These are phyloP conservation scores for Letharia columbiana DNA, from an alignment of 495 filamentous ascomycete species.

Conservation along the genomic window DNA sequence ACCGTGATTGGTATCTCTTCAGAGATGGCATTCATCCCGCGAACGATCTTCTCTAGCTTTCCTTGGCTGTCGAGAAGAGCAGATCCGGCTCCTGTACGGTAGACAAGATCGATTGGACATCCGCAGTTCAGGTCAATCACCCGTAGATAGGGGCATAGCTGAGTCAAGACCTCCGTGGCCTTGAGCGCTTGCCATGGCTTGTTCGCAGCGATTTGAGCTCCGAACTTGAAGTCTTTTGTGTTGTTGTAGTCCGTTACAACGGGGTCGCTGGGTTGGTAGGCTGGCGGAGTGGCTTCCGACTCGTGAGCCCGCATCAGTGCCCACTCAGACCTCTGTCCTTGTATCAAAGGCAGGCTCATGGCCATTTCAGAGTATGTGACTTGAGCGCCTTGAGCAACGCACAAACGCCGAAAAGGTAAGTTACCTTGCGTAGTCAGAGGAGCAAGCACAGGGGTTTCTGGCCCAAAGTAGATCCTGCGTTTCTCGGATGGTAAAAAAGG, in stretches of 20 bases:
- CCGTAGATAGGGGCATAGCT: conserved; percentile 68
- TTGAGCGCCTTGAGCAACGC: conserved; percentile 78
- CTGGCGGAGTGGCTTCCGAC: conserved; percentile 63
- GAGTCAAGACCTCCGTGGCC: conserved; percentile 69
- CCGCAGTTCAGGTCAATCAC: conserved; percentile 94
- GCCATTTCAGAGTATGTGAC: conserved; percentile 98
- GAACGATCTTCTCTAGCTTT: conserved; percentile 83
- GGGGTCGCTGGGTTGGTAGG: conserved; percentile 32
- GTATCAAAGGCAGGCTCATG: conserved; percentile 81
- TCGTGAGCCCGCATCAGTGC: conserved; percentile 85
- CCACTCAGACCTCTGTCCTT: conserved; percentile 88
- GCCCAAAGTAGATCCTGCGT: conserved; percentile 81
- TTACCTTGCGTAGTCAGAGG: conserved; percentile 95
- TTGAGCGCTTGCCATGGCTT: conserved; percentile 83
- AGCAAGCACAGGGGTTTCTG: conserved; percentile 83
- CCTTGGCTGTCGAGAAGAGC: conserved; percentile 75
- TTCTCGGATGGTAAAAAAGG: conserved; percentile 89
- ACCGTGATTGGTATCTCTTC: conserved; percentile 80
- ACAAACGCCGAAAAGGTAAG: conserved; percentile 89
- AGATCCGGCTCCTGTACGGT: conserved; percentile 78
- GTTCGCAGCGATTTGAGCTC: conserved; percentile 82
- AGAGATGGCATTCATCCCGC: conserved; percentile 90
- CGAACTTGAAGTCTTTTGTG: conserved; percentile 74
- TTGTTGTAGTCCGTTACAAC: conserved; percentile 59
- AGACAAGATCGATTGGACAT: conserved; percentile 91